phyloP scores from a whole-genome alignment of 352 stramenopile species.

The Phytopythium mirpurense region DNA sequence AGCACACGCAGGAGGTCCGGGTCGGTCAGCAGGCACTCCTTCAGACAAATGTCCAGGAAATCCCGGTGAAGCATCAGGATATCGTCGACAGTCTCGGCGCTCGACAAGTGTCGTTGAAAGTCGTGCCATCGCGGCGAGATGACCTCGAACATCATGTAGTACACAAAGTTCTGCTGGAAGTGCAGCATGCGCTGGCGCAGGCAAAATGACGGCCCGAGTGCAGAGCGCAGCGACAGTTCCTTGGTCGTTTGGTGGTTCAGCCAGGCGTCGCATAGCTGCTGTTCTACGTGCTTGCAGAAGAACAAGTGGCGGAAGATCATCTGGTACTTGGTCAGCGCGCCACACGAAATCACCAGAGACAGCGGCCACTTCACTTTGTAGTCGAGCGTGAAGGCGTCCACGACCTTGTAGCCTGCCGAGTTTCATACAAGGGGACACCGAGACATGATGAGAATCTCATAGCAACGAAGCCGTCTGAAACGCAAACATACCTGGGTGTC shows the following conservation, averaged over 20 bases:
- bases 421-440: background rate
- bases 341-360: conserved; percentile 95
- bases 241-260: conserved; percentile 93
- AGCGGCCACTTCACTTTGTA: conserved; percentile 97
- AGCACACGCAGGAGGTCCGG: conserved; percentile 91
- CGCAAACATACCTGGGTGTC: conserved; percentile 27
- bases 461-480: background rate
- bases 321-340: conserved; percentile 96
- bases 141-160: conserved; percentile 98
- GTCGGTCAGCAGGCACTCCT: conserved; percentile 97
- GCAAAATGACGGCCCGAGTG: conserved; percentile 91
- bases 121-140: conserved; percentile 92
- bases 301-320: conserved; percentile 99
- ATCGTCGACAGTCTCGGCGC: conserved; percentile 90
- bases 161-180: conserved; percentile 98
- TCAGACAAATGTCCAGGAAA: conserved; percentile 95
- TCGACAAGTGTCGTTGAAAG: conserved; percentile 81
- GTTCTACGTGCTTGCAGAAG: conserved; percentile 98
- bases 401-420: conserved; percentile 78
- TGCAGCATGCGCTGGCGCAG: conserved; percentile 98
- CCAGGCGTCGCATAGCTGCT: conserved; percentile 94
- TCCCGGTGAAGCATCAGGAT: conserved; percentile 92
- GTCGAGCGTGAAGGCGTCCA: conserved; percentile 96
- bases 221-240: conserved; percentile 82
- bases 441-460: background rate